Percentiles rank a stretch among this genome's conserved stretches.
These are phyloP conservation scores for Scolecobasidium constrictum DNA, from an alignment of 2,329 filamentous ascomycete species.

Conservation along the genomic window DNA sequence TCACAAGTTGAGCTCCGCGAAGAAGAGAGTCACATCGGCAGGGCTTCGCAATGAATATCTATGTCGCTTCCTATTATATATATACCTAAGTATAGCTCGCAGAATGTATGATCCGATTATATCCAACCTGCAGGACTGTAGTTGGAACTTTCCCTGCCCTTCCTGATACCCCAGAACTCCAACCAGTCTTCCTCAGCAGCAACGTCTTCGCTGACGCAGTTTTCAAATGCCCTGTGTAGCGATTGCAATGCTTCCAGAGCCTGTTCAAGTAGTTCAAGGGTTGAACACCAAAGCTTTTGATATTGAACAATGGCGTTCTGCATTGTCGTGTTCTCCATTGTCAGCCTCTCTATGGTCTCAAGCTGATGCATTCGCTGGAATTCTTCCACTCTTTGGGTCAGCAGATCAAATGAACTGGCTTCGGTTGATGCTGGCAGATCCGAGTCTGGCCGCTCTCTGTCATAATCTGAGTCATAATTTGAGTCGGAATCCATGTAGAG, in stretches of 20 bases:
- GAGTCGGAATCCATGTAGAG: background rate
- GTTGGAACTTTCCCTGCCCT: background rate
- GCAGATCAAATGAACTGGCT: background rate
- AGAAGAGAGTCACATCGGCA: background rate
- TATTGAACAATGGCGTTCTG: slow-evolving; percentile 4
- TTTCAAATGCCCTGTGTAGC: background rate
- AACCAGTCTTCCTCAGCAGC: slow-evolving; percentile 2
- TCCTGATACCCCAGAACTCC: slow-evolving; percentile 1
- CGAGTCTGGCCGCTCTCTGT: slow-evolving; percentile 1
- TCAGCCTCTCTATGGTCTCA: slow-evolving; percentile 4
- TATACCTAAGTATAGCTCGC: background rate
- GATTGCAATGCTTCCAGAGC: slow-evolving; percentile 1
- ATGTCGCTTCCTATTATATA: background rate
- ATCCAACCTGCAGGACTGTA: slow-evolving; percentile 5
- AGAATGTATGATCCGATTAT: background rate
- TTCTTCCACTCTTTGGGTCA: slow-evolving; percentile 1
- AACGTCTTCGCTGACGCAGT: slow-evolving; percentile 1
- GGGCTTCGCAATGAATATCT: background rate
- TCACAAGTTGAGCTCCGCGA: background rate
- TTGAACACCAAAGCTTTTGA: slow-evolving; percentile 5
- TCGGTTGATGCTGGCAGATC: background rate
- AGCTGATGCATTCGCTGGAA: slow-evolving; percentile 4
- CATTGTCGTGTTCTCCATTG: slow-evolving; percentile 2
- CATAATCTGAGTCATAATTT: slow-evolving; percentile 2
- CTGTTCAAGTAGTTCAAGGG: slow-evolving; percentile 2